phyloP scores from a whole-genome alignment of 164 flowering plant species.

The Euptelea pleiosperma region DNA sequence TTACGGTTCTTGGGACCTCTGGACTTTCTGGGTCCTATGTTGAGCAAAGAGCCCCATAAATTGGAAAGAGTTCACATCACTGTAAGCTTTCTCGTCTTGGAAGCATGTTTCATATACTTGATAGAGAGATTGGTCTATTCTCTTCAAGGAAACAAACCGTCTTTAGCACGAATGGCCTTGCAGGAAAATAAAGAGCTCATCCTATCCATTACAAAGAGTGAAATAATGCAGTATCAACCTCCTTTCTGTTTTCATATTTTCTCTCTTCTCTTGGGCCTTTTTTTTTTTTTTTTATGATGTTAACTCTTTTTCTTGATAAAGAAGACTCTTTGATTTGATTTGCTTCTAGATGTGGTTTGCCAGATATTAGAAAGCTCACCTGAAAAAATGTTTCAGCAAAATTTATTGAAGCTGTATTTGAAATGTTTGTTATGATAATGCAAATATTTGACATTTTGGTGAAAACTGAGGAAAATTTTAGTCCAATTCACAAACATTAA shows the following conservation, averaged over 20 bases:
- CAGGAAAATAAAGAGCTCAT: slow-evolving; percentile 7
- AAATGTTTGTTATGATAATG: no score
- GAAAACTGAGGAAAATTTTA: no score
- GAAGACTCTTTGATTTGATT: no score
- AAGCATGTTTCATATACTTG: slow-evolving; percentile 3
- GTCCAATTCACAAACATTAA: no score
- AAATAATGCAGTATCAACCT: not conserved
- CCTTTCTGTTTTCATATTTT: not conserved
- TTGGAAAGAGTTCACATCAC: slow-evolving; percentile 3
- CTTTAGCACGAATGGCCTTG: not conserved
- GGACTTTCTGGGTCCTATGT: slow-evolving; percentile 41
- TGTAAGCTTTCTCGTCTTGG: slow-evolving; percentile 18
- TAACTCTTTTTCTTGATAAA: no score
- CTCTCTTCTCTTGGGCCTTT: no score
- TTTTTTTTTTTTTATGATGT: no score
- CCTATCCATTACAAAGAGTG: not conserved
- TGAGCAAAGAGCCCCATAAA: slow-evolving; percentile 44
- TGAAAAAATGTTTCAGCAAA: no score
- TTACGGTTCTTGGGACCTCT: slow-evolving; percentile 37
- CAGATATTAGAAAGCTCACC: no score
- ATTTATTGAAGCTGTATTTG: no score
- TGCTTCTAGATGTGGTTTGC: no score
- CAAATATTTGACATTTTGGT: no score
- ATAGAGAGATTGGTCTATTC: slow-evolving; percentile 2
- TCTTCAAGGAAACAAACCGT: not conserved